Base-by-base conservation (phyloP, 1,284 basidiomycete genomes). In the Austroboletus novae-zelandiae region DNA sequence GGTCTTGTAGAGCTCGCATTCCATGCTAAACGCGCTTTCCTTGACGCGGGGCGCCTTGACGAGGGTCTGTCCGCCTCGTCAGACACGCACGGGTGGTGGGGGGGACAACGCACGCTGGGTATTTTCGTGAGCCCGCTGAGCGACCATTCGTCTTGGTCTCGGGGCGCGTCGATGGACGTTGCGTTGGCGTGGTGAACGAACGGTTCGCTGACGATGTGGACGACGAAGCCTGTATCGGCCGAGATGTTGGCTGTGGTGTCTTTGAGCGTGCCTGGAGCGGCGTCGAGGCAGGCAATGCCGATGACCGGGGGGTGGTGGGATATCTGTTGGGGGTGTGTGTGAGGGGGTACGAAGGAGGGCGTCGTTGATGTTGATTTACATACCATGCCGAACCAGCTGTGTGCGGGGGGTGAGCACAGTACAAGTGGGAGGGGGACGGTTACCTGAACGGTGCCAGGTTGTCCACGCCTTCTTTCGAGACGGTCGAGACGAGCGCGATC, bases 181-280 rank as follows among this genome's bases (percentile, higher is more conserved):
- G 73, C 75, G 56, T 89, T 87, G 3, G 85, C 79, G 2, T 84
- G 79, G 53, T 81, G 80, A 18, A 85, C 58, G 66, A 82, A 87
- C 0, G 83, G 73, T 58, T 86, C 84, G 50, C 83, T 85, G 61
- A 89, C 84, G 52, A 89, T 83, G 54, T 79, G 83, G 23, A 86
- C 79, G 4, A 78, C 80, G 58, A 88, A 89, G 51, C 77, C 70
- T 53, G 78, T 78, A 3, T 76, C 81, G 0, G 72, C 65, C 48
- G 71, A 71, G 60, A 88, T 81, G 56, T 89, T 88, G 18, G 66
- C 9, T 5, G 43, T 35, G 27, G 57, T 59, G 18, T 52, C 55
- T 45, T 59, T 57, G 23, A 42, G 39, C 10, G n/a, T 18, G 13
- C 27, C 45, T 1, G 64, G 51, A n/a, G 39, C n/a, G 8, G 50